Conservation (phyloP, 2,329 filamentous ascomycete species). For the Diaporthe capsici region DNA sequence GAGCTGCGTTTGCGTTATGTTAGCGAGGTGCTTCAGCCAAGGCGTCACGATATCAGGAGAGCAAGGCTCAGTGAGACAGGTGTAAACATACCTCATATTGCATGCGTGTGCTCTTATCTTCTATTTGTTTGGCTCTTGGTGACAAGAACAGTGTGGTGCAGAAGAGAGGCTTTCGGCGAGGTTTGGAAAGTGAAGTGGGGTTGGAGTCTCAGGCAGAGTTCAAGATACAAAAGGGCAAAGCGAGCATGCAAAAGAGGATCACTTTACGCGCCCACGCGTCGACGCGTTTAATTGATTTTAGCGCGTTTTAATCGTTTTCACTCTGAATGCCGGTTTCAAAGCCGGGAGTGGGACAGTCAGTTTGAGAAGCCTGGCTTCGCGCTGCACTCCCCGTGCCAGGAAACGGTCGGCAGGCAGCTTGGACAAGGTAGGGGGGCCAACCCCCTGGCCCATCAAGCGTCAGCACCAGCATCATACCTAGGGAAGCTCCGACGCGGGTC, state of each 20-base stretch:
- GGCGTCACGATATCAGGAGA: neutral
- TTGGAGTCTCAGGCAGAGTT: constrained; percentile 17
- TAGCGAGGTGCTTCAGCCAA: constrained; percentile 34
- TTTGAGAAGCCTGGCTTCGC: neutral
- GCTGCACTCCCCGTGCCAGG: neutral
- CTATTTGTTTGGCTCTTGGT: neutral
- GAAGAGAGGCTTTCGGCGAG: constrained; percentile 6
- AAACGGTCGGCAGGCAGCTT: constrained; percentile 4
- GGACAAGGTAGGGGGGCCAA: neutral
- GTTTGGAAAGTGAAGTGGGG: constrained; percentile 10
- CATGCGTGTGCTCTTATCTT: constrained; percentile 9
- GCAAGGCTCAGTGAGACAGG: neutral
- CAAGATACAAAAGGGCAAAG: constrained; percentile 10
- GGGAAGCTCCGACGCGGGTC: constrained; percentile 30
- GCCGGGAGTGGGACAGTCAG: neutral
- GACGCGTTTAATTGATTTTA: constrained; percentile 40
- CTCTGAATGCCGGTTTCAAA: neutral
- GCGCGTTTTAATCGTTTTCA: constrained; percentile 46
- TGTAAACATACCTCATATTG: constrained; percentile 40
- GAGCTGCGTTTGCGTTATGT: constrained; percentile 69
- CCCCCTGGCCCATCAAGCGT: neutral
- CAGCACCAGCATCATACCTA: constrained; percentile 1
- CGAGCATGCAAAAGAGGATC: constrained; percentile 18
- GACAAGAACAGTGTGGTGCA: neutral
- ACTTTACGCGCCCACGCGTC: constrained; percentile 37